Percentiles rank a stretch among this genome's conserved stretches.
phyloP scores from a whole-genome alignment of 2,329 filamentous ascomycete genomes.

The Sphaerulina populicola region DNA sequence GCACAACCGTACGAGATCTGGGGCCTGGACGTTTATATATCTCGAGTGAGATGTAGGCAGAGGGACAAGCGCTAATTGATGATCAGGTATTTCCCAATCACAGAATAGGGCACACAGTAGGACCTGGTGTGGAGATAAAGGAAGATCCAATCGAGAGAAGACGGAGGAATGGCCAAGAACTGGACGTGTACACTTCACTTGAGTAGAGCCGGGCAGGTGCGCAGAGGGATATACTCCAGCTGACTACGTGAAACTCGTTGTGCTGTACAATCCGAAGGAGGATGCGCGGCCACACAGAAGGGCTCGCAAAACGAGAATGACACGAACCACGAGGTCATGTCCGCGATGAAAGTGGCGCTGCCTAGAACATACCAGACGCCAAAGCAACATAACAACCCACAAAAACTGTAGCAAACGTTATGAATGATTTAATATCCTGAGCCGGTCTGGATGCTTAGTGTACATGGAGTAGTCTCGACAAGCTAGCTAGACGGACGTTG shows the following conservation, averaged over 20 bases:
- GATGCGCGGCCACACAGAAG: neutral
- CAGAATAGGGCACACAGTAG: slow-evolving; percentile 57
- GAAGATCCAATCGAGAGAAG: slow-evolving; percentile 54
- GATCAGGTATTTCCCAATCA: slow-evolving; percentile 51
- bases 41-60: neutral
- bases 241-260: no score
- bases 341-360: no score
- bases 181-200: slow-evolving; percentile 60
- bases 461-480: no score
- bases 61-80: slow-evolving; percentile 1
- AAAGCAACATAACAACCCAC: no score
- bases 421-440: no score
- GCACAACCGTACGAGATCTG: no score
- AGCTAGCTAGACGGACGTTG: no score
- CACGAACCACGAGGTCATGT: neutral
- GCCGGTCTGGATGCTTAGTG: no score
- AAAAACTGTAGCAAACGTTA: no score
- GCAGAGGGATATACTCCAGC: neutral
- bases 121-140: slow-evolving; percentile 73
- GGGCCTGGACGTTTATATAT: no score
- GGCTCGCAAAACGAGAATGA: neutral
- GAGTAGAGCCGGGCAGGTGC: slow-evolving; percentile 43
- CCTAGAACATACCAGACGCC: no score
- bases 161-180: slow-evolving; percentile 44
- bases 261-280: neutral